Conservation (phyloP, 805 yeast species). For the Nakazawaea siamensis region DNA sequence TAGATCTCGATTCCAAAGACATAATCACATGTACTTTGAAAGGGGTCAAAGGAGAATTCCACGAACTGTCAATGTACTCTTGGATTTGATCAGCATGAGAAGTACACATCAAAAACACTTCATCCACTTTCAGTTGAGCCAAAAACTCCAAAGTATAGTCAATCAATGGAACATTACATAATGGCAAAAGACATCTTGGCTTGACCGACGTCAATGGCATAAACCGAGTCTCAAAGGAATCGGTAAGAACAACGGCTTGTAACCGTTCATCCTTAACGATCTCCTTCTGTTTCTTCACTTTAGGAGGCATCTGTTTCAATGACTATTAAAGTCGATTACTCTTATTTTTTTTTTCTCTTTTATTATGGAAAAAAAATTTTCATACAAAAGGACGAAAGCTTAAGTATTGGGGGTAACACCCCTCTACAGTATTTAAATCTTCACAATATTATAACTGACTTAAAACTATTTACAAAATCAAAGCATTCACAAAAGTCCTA, state of each 20-base stretch:
- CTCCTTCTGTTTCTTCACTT: slow-evolving; percentile 45
- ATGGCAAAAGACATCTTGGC: slow-evolving; percentile 87
- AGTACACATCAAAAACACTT: slow-evolving; percentile 84
- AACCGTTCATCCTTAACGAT: slow-evolving; percentile 62
- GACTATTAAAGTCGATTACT: slow-evolving; percentile 1
- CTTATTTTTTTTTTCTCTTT: too few species aligned
- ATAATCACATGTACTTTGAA: slow-evolving; percentile 72
- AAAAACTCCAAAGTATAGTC: slow-evolving; percentile 93
- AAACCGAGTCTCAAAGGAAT: slow-evolving; percentile 86
- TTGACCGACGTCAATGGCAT: slow-evolving; percentile 81
- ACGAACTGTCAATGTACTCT: slow-evolving; percentile 66
- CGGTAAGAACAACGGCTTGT: slow-evolving; percentile 93
- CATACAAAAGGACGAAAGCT: too few species aligned
- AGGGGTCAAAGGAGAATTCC: slow-evolving; percentile 67
- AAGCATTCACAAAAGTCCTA: too few species aligned
- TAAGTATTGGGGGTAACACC: too few species aligned
- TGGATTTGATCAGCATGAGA: slow-evolving; percentile 87
- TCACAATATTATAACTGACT: too few species aligned
- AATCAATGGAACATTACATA: slow-evolving; percentile 88
- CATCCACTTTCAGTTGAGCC: slow-evolving; percentile 84
- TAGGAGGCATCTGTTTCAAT: slow-evolving; percentile 34
- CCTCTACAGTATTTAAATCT: too few species aligned
- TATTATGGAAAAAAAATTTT: too few species aligned
- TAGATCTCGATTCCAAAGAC: slow-evolving; percentile 81
- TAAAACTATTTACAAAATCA: too few species aligned